These are phyloP conservation scores for Pichia inconspicua DNA, from an alignment of 1,139 yeast species.

Conservation along the genomic window DNA sequence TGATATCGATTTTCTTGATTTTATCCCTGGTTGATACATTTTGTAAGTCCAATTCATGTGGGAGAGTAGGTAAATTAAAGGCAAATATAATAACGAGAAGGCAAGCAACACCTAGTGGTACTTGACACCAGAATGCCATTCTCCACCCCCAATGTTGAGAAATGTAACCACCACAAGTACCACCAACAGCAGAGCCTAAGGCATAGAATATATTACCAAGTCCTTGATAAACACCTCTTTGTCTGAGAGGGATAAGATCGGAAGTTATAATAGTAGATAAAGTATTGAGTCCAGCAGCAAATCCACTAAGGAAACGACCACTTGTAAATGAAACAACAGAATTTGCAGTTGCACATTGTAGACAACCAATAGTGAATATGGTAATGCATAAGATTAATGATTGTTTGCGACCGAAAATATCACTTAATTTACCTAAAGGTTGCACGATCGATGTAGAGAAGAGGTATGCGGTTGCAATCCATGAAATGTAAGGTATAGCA, in stretches of 20 bases:
- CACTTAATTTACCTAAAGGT: slow-evolving; percentile 81
- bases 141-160: slow-evolving; percentile 79
- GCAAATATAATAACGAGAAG: slow-evolving; percentile 32
- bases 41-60: slow-evolving; percentile 27
- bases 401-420: slow-evolving; percentile 71
- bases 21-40: slow-evolving; percentile 31
- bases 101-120: slow-evolving; percentile 56
- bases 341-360: slow-evolving; percentile 42
- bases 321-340: slow-evolving; percentile 40
- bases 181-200: slow-evolving; percentile 65
- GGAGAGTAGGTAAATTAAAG: slow-evolving; percentile 30
- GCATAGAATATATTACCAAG: slow-evolving; percentile 58
- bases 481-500: slow-evolving; percentile 44
- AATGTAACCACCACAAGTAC: slow-evolving; percentile 61
- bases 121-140: slow-evolving; percentile 51
- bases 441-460: slow-evolving; percentile 58
- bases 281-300: slow-evolving; percentile 57
- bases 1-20: slow-evolving; percentile 58
- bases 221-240: slow-evolving; percentile 57
- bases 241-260: slow-evolving; percentile 50
- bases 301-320: slow-evolving; percentile 55
- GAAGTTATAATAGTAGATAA: slow-evolving; percentile 48
- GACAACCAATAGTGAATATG: slow-evolving; percentile 47
- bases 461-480: slow-evolving; percentile 57
- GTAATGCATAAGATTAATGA: slow-evolving; percentile 42